phyloP scores from a whole-genome alignment of 2,329 filamentous ascomycete species.

The Colletotrichum tropicicola region DNA sequence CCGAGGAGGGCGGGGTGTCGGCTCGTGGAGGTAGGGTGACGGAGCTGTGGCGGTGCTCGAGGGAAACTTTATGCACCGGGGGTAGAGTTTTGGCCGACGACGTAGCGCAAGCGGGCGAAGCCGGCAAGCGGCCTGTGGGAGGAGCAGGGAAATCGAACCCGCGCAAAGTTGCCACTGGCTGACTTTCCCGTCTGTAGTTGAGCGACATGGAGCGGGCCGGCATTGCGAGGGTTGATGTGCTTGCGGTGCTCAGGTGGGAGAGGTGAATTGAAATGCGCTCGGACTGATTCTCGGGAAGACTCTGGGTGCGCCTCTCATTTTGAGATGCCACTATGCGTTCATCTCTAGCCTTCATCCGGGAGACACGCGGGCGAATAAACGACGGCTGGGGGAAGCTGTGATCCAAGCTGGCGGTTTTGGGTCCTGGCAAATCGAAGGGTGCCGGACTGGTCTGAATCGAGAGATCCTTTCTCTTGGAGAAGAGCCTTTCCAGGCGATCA shows the following conservation, averaged over 20 bases:
- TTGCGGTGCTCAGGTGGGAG: slow-evolving; percentile 23
- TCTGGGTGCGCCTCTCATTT: slow-evolving; percentile 21
- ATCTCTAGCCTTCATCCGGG: slow-evolving; percentile 66
- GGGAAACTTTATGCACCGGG: slow-evolving; percentile 2
- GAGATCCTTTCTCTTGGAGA: slow-evolving; percentile 51
- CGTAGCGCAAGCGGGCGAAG: slow-evolving; percentile 13
- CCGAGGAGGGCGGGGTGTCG: slow-evolving; percentile 45
- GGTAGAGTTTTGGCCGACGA: slow-evolving; percentile 12
- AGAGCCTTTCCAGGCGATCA: slow-evolving; percentile 57
- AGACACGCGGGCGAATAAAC: slow-evolving; percentile 64
- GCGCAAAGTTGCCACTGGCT: slow-evolving; percentile 38
- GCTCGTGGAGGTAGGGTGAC: slow-evolving; percentile 34
- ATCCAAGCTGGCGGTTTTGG: slow-evolving; percentile 36
- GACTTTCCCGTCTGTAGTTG: slow-evolving; percentile 1
- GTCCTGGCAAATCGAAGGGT: background rate
- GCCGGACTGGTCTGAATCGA: background rate
- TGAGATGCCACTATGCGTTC: slow-evolving; percentile 40
- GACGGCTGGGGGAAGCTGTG: slow-evolving; percentile 60
- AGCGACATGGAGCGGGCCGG: slow-evolving; percentile 27
- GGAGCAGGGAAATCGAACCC: slow-evolving; percentile 49
- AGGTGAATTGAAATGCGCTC: slow-evolving; percentile 31
- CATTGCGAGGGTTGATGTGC: slow-evolving; percentile 7
- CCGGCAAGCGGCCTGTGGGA: slow-evolving; percentile 37
- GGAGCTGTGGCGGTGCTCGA: slow-evolving; percentile 30
- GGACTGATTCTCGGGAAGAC: slow-evolving; percentile 27